Percentiles rank a stretch among this genome's conserved stretches.
Evolutionary conservation across 305 asterid genomes (phyloP).

Genomic region (Ilex paraguariensis): DNA sequence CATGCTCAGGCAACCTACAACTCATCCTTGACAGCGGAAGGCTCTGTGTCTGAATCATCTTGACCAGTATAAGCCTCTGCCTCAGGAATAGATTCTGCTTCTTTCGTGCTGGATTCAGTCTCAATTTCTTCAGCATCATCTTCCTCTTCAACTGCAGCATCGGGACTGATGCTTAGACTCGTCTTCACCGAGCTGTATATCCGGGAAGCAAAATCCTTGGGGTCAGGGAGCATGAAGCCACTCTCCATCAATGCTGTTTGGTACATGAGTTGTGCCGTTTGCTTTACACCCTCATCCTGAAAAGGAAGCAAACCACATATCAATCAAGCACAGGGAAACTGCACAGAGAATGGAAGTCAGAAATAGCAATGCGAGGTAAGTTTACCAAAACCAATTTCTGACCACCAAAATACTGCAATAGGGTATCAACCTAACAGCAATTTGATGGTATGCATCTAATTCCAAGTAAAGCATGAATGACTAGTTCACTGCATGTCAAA

Average conservation of each 20-base stretch:
- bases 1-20: constrained; percentile 26
- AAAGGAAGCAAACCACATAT: not conserved
- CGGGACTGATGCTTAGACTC: constrained; percentile 57
- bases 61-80: constrained; percentile 2
- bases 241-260: constrained; percentile 88
- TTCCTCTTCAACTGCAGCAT: constrained; percentile 66
- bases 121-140: constrained; percentile 54
- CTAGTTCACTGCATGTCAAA: not conserved
- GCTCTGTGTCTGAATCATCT: constrained; percentile 19
- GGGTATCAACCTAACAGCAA: too few species aligned
- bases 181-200: constrained; percentile 62
- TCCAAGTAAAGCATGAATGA: not conserved
- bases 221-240: constrained; percentile 60
- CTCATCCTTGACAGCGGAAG: constrained; percentile 54
- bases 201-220: constrained; percentile 69
- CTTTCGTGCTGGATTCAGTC: constrained; percentile 34
- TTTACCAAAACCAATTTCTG: too few species aligned
- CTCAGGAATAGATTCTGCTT: constrained; percentile 26
- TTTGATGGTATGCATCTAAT: too few species aligned
- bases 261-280: constrained; percentile 67
- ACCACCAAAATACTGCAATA: too few species aligned
- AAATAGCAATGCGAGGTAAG: not conserved
- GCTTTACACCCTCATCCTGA: constrained; percentile 57
- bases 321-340: not conserved
- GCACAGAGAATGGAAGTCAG: not conserved